Conservation (phyloP, 306 rosid genomes). For the Prunus salicina region DNA sequence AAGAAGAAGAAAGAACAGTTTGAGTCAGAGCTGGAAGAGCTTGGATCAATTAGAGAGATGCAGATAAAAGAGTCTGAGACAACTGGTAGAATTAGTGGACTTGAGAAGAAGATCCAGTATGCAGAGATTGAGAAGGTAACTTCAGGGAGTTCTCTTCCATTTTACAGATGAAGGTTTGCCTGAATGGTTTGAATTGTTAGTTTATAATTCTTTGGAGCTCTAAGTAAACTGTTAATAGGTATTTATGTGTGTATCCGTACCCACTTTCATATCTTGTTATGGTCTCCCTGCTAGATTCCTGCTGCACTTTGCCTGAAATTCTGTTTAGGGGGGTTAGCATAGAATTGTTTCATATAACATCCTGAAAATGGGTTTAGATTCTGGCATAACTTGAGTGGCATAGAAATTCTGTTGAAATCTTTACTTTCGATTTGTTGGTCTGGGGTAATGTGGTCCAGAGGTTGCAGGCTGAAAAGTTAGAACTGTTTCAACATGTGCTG, state of each 20-base stretch:
- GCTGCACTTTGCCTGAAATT: neutral
- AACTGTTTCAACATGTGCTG: neutral
- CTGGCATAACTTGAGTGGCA: neutral
- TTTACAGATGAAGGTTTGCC: neutral
- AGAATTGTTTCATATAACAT: neutral
- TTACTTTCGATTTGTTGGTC: neutral
- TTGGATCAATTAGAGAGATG: slow-evolving; percentile 97
- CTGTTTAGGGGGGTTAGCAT: neutral
- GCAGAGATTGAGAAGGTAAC: slow-evolving; percentile 95
- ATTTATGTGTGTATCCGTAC: neutral
- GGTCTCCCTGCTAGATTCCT: neutral
- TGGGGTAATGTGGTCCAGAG: neutral
- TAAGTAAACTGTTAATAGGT: neutral
- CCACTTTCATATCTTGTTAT: neutral
- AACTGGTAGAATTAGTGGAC: slow-evolving; percentile 91
- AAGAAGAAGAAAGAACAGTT: slow-evolving; percentile 76
- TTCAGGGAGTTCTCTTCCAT: neutral
- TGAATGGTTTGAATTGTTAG: neutral
- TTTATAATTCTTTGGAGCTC: slow-evolving; percentile 1
- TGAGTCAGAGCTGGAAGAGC: slow-evolving; percentile 80
- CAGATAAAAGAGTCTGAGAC: slow-evolving; percentile 93
- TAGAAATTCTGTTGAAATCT: neutral
- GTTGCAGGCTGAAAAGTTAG: neutral
- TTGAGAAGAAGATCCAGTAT: slow-evolving; percentile 89
- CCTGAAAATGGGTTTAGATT: neutral